Evolutionary conservation across 2,329 filamentous ascomycete species (phyloP), one percentile per base, ranked within the genome.

Genomic region (Microsporum canis): DNA sequence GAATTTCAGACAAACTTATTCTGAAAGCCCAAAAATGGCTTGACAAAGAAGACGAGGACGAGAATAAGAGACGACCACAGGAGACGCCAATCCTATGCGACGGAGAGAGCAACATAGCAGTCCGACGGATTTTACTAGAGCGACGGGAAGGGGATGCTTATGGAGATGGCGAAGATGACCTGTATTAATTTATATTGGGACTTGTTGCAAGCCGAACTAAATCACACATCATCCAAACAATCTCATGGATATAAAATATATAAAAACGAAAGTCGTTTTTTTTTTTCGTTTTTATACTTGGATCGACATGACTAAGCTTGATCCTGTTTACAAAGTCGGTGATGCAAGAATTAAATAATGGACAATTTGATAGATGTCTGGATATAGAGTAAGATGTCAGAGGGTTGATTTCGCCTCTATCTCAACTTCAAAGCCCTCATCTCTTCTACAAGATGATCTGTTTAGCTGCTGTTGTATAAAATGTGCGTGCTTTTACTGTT

Each of bases 11-110:
- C 12, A 41, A 57, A 38, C 38, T 57, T 17, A 53, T 61, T 10
- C 12, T 23, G n/a, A 57, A 41, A 53, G 36, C 45, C 17, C 62
- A 61, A 31, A 10, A 47, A 29, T 63, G 59, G 59, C 49, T 63
- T 33, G 62, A 61, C 12, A 34, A 41, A 38, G 55, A 57, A 5
- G 29, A 57, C 3, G 33, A 38, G 34, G 31, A 6, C 5, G 34
- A 41, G 3, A 17, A 41, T 7, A 29, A 5, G 8, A 29, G 5
- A 12, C 8, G 27, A 17, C 34, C 41, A 27, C 7, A 27, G 10
- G 31, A 55, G 49, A 14, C 49, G 14, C 8, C 27, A 23, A 10
- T 17, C 2, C 29, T 55, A 12, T 36, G 49, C 27, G 45, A 51
- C 10, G 55, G 34, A 29, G 55, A 57, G 31, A 55, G 49, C 14